phyloP scores from a whole-genome alignment of 2,329 filamentous ascomycete species.

The Alternaria alternata region DNA sequence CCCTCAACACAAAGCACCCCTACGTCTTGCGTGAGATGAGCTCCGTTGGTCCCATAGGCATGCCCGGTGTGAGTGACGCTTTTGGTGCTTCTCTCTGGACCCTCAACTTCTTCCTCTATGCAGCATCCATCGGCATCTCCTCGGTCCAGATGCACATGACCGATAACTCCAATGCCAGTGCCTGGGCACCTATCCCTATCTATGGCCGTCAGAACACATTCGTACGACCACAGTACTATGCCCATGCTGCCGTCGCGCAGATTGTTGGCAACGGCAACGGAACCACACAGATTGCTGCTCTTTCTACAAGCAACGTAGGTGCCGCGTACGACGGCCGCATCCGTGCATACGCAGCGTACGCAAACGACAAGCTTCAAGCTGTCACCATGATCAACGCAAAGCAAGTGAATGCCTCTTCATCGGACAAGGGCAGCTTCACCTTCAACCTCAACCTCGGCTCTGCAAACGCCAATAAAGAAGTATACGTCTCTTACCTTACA shows the following conservation, averaged over 20 bases:
- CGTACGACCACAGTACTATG: slow-evolving; percentile 61
- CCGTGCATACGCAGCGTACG: slow-evolving; percentile 57
- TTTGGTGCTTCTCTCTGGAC: slow-evolving; percentile 62
- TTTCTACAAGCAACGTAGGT: slow-evolving; percentile 43
- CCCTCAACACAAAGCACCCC: slow-evolving; percentile 52
- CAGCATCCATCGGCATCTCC: slow-evolving; percentile 57
- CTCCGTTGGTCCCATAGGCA: slow-evolving; percentile 59
- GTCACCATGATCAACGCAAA: slow-evolving; percentile 59
- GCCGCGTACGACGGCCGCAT: slow-evolving; percentile 53
- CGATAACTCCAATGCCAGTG: slow-evolving; percentile 60
- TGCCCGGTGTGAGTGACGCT: slow-evolving; percentile 57
- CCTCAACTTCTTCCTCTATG: slow-evolving; percentile 62
- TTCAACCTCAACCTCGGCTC: slow-evolving; percentile 54
- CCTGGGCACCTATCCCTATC: slow-evolving; percentile 58
- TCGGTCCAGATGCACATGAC: slow-evolving; percentile 64
- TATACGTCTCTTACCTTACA: slow-evolving; percentile 60
- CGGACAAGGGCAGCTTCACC: slow-evolving; percentile 51
- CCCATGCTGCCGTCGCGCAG: slow-evolving; percentile 60
- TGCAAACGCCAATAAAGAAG: slow-evolving; percentile 50
- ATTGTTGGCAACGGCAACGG: slow-evolving; percentile 58
- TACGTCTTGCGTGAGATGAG: slow-evolving; percentile 63
- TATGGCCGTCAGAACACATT: slow-evolving; percentile 53
- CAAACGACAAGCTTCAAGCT: slow-evolving; percentile 52
- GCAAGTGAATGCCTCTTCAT: slow-evolving; percentile 51
- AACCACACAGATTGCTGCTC: slow-evolving; percentile 54